Base-by-base conservation (phyloP, 768 basidiomycete genomes). In the Albatrellus ellisii region DNA sequence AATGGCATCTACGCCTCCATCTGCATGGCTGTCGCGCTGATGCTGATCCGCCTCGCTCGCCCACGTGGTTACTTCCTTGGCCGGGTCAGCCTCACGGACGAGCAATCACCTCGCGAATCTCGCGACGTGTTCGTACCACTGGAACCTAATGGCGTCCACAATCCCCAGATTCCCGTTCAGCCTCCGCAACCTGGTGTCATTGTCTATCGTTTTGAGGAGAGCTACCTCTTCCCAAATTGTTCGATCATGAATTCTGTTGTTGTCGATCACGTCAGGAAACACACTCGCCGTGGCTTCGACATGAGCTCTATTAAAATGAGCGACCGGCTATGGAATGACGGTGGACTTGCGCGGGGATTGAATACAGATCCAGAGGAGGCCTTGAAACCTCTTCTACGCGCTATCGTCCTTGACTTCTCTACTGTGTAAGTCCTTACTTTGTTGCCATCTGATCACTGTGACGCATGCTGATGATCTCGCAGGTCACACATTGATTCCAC, bases 291-390 rank as follows among this genome's bases (percentile, higher is more conserved):
- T 39, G 90, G 87, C 17, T 73, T 69, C 52, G 84, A 92, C 58
- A 67, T 83, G 59, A 67, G 69, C 40, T 54, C 61, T n/a, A 65
- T 87, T 47, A 70, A 61, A 43, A 60, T 75, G 34, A 67, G 70
- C 46, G 89, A 94, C 56, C 75, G 91, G 32, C 73, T 87, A 10
- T 99, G 94, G 94, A 99, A 99, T 56, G 91, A 95, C 52, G 79
- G 86, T 8, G 87, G 88, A 21, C 84, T 85, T 15, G 52, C 58
- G 38, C 65, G 68, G 14, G 66, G 68, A 11, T 63, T 65, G 4
- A 61, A 59, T 0, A 63, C 54, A 0, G 69, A 63, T 20, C 75
- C 77, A 29, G 71, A 67, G 12, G 62, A 66, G 29, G 72, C 84
- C 46, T 54, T 63, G 21, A 76, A 70, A 53, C 88, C 92, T 0